Conservation (phyloP, 495 filamentous ascomycete genomes). For the Trichoderma virens region DNA sequence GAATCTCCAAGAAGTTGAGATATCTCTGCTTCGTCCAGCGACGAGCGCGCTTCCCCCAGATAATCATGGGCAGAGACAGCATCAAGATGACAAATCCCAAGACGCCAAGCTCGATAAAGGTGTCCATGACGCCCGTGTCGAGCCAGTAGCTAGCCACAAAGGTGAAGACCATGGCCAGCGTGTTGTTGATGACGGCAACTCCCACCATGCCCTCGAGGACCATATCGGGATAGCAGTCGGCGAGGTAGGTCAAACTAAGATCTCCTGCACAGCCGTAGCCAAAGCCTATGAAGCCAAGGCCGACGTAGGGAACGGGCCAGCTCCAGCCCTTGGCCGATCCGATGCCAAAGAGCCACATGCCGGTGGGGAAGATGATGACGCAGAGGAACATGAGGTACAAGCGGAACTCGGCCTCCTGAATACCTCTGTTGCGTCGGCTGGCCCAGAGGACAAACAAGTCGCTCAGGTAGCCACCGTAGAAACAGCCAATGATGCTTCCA, state of each 20-base stretch:
- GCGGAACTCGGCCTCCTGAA: constrained; percentile 4
- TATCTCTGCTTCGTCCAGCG: constrained; percentile 4
- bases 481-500: constrained; percentile 1
- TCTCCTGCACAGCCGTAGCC: constrained; percentile 1
- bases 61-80: neutral
- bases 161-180: constrained; percentile 2
- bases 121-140: neutral
- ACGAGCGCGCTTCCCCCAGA: neutral
- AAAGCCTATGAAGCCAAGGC: neutral
- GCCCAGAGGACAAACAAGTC: neutral
- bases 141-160: constrained; percentile 3
- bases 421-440: neutral
- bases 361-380: neutral
- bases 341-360: neutral
- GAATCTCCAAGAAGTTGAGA: neutral
- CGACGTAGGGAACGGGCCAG: neutral
- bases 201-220: constrained; percentile 3
- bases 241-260: neutral
- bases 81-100: neutral
- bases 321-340: constrained; percentile 2
- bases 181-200: constrained; percentile 6
- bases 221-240: constrained; percentile 6
- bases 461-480: constrained; percentile 5
- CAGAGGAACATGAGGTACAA: neutral
- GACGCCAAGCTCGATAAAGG: neutral